These are phyloP conservation scores for Cystobasidium ongulense DNA, from an alignment of 768 basidiomycete genomes.

Conservation along the genomic window DNA sequence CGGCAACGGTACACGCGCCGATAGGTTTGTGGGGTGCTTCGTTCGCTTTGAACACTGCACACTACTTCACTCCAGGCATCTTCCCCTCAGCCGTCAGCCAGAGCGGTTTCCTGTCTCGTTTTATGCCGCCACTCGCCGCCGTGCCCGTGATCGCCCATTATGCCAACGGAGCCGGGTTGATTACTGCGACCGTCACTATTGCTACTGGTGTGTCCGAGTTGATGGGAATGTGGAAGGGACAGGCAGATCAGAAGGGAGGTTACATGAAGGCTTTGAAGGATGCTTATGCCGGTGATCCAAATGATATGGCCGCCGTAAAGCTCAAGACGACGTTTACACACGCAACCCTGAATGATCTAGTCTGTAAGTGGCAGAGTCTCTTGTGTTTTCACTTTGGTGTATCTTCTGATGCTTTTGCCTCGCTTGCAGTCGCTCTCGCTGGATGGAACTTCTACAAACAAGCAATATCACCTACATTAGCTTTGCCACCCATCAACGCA, in stretches of 20 bases:
- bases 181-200: slow-evolving; percentile 42
- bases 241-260: slow-evolving; percentile 39
- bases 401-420: neutral
- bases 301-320: slow-evolving; percentile 41
- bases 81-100: slow-evolving; percentile 35
- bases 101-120: slow-evolving; percentile 14
- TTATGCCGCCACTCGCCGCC: slow-evolving; percentile 41
- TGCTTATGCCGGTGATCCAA: slow-evolving; percentile 37
- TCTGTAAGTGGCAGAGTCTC: slow-evolving; percentile 10
- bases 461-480: slow-evolving; percentile 33
- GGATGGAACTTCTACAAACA: slow-evolving; percentile 39
- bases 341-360: slow-evolving; percentile 42
- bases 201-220: slow-evolving; percentile 44
- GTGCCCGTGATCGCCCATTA: slow-evolving; percentile 43
- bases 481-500: slow-evolving; percentile 38
- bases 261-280: slow-evolving; percentile 25
- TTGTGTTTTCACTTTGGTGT: neutral
- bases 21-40: slow-evolving; percentile 38
- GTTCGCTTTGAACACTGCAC: slow-evolving; percentile 40
- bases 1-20: slow-evolving; percentile 39
- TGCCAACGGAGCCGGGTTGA: slow-evolving; percentile 42
- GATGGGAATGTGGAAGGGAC: slow-evolving; percentile 42
- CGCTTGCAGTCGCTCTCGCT: slow-evolving; percentile 15
- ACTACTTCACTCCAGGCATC: slow-evolving; percentile 38
- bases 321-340: slow-evolving; percentile 43